Evolutionary conservation across 768 basidiomycete species (phyloP), one percentile per base, ranked within the genome.

Genomic region (Rhodotorula taiwanensis): DNA sequence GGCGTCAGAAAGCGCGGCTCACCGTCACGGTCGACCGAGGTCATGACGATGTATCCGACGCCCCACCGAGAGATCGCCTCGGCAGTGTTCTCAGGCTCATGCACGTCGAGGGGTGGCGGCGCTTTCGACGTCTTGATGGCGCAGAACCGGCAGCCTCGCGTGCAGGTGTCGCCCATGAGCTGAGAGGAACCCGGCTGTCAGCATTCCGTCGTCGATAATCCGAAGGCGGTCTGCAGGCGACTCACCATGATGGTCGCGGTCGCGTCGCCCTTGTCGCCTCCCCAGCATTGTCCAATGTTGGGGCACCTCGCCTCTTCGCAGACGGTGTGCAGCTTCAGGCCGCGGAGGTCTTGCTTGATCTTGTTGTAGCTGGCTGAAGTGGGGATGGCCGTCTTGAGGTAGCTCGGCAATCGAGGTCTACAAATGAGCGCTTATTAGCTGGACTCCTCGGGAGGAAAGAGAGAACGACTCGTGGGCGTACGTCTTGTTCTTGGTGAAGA

Each of bases 231-330:
- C 15, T 21, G 36, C 13, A 6, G 42, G 33, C 42, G 51, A 58
- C 81, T 62, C 67, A 89, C 93, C 95, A 99, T 98, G 75, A 99
- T 99, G 5, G 95, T 99, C 16, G 95, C 95, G 11, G 95, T 99
- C 28, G 95, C 95, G 72, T 84, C 85, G 14, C 56, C 67, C 58
- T 75, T 75, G 33, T 76, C 77, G 14, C 92, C 92, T 45, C 95
- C 91, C 95, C 95, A 99, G 73, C 95, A 99, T 73, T 98, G 94
- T n/a, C 94, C 95, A 59, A 99, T 97, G 73, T 99, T 99, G 0
- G 95, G 95, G 79, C 95, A 99, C 66, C 93, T 82, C 41, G 95
- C 95, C 75, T 99, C 95, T 76, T 99, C 95, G 73, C 95, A 99
- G 4, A 99, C 95, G 1, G 95, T 99, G 73, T 95, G 91, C 52